A percentile compares a stretch with the other conserved stretches of the same genome.
These are phyloP conservation scores for Leishmania aethiopica DNA, from an alignment of 208 protist genomes.

Conservation along the genomic window DNA sequence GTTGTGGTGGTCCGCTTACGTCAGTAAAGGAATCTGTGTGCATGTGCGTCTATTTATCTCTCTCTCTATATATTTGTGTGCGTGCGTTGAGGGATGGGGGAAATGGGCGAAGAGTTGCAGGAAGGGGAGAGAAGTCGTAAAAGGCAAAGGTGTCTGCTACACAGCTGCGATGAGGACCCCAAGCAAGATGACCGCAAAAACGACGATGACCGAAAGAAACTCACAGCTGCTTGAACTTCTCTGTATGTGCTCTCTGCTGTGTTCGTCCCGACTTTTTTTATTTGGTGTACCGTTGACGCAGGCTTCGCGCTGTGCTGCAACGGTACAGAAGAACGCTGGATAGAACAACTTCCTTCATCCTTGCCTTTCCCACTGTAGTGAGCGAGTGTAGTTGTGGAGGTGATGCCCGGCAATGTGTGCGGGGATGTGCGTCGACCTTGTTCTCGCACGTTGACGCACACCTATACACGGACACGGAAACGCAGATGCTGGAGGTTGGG, in stretches of 20 bases:
- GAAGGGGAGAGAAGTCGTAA: neutral
- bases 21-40: neutral
- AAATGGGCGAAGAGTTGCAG: neutral
- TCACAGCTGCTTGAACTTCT: neutral
- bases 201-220: too few species aligned
- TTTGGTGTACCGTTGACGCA: neutral
- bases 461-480: neutral
- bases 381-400: neutral
- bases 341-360: neutral
- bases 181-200: neutral
- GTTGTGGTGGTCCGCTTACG: neutral
- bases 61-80: neutral
- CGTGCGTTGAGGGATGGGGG: neutral
- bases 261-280: neutral
- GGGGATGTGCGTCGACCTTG: neutral
- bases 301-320: neutral
- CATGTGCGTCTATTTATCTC: neutral
- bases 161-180: neutral
- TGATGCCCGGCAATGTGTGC: neutral
- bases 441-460: neutral
- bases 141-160: neutral
- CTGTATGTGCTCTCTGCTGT: neutral
- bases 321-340: neutral
- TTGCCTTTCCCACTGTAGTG: neutral
- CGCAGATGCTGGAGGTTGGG: neutral